phyloP scores from a whole-genome alignment of 768 basidiomycete species.

The Phanerochaete carnosa region DNA sequence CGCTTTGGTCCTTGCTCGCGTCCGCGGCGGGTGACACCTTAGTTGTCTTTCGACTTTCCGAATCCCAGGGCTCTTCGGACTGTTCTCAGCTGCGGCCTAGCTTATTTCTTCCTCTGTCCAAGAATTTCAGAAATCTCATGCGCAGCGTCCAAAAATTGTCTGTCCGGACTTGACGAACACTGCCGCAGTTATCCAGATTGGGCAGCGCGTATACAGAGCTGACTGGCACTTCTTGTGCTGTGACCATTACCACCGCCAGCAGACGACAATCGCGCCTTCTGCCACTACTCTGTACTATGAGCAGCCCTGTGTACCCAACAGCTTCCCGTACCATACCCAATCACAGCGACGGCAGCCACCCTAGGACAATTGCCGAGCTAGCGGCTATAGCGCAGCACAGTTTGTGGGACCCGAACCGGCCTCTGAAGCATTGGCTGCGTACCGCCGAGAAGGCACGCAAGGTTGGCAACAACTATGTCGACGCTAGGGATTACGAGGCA shows the following conservation, averaged over 20 bases:
- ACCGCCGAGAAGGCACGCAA: slow-evolving; percentile 61
- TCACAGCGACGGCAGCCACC: slow-evolving; percentile 29
- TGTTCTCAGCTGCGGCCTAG: not conserved
- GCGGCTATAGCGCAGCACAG: slow-evolving; percentile 56
- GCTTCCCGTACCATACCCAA: not conserved
- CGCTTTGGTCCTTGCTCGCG: no score
- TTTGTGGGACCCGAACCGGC: slow-evolving; percentile 53
- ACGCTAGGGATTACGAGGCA: slow-evolving; percentile 58
- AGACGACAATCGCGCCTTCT: not conserved
- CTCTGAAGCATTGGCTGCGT: slow-evolving; percentile 66
- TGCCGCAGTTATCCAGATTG: slow-evolving; percentile 12
- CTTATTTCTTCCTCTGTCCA: not conserved
- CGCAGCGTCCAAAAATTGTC: not conserved
- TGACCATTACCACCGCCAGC: not conserved
- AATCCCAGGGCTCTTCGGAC: not conserved
- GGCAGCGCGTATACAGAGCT: slow-evolving; percentile 7
- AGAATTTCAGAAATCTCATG: not conserved
- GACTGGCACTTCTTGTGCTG: slow-evolving; percentile 1
- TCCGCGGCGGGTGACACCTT: not conserved
- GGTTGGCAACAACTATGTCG: slow-evolving; percentile 44
- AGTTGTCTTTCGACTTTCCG: not conserved
- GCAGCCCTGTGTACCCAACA: not conserved
- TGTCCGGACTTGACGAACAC: not conserved
- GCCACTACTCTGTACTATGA: not conserved
- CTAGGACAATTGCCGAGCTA: slow-evolving; percentile 63